Base-by-base conservation (phyloP, 2,329 filamentous ascomycete genomes). In the Fusarium buxicola region DNA sequence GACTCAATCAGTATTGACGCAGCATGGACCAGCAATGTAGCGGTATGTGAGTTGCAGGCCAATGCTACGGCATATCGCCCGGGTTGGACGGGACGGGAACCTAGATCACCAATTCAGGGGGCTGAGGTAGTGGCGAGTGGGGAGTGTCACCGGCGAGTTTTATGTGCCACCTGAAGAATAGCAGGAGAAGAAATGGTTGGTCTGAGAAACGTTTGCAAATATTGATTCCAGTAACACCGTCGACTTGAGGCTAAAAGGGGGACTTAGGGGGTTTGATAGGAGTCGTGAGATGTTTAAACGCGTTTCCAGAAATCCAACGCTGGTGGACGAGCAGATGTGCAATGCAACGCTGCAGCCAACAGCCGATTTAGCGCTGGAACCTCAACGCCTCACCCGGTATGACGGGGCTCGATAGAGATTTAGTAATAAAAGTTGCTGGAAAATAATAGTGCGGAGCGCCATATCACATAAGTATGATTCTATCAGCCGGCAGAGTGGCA, bases 1-100 rank as follows among this genome's bases (percentile, higher is more conserved):
- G 40, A 35, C 27, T 41, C 35, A 55, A 39, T 51, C 49, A 24
- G 49, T 45, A 35, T 43, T 39, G 12, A 55, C 46, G 39, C 52
- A 32, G 40, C 61, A 65, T 45, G 58, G 65, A 58, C 56, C 46
- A 56, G 55, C 34, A 30, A 53, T 34, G 56, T 55, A 58, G 43
- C 40, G 45, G n/a, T 24, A 38, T 55, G 18, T 31, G 31, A 53
- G 43, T 43, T 53, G 31, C 44, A 46, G 51, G 55, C 61, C 51
- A 64, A 58, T 66, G 52, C 27, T 49, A 51, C 41, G 30, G 24
- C 40, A 44, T 62, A 64, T 45, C 28, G 27, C 18, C 25, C 30
- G 34, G 54, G 53, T 51, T 43, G 32, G 31, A 44, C 57, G 57
- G 55, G 55, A 61, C 58, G 45, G 47, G 16, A 28, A 45, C 43